A percentile compares a stretch with the other conserved stretches of the same genome.
phyloP scores from a whole-genome alignment of 495 filamentous ascomycete species.

The Penicillium manginii region DNA sequence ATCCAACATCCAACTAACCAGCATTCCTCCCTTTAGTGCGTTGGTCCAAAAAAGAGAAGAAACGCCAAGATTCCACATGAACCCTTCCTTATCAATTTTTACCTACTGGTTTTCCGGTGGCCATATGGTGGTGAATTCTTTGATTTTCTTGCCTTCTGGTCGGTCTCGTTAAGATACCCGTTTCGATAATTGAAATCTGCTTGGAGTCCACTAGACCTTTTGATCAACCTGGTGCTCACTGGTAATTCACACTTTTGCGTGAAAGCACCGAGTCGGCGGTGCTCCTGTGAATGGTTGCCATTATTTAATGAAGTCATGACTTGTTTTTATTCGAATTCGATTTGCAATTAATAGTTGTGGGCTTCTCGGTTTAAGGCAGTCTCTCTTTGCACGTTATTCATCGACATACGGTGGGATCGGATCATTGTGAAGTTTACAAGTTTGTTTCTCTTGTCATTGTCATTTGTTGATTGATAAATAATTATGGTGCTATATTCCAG shows the following conservation, averaged over 20 bases:
- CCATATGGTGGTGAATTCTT: background rate
- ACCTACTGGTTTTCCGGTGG: background rate
- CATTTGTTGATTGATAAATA: conserved; percentile 3
- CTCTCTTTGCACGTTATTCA: background rate
- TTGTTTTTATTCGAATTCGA: conserved; percentile 2
- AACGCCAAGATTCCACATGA: conserved; percentile 44
- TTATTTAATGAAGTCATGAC: conserved; percentile 23
- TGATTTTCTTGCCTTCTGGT: conserved; percentile 6
- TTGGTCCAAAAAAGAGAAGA: conserved; percentile 82
- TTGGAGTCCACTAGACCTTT: background rate
- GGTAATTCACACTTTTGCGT: background rate
- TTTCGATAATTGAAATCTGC: background rate
- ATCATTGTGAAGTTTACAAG: background rate
- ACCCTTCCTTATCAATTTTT: background rate
- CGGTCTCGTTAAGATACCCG: conserved; percentile 1
- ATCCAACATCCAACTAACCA: background rate
- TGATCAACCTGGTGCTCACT: background rate
- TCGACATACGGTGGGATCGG: background rate
- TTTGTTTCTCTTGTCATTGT: conserved; percentile 2
- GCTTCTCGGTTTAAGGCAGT: background rate
- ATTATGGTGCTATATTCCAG: conserved; percentile 12
- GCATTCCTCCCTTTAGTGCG: conserved; percentile 46
- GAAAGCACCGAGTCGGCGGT: background rate
- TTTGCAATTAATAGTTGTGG: background rate
- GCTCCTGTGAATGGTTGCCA: conserved; percentile 1